Percentiles rank a stretch among this genome's conserved stretches.
These are phyloP conservation scores for Pleurozium schreberi DNA, from an alignment of 225 moss, liverwort and hornwort genomes.

Conservation along the genomic window DNA sequence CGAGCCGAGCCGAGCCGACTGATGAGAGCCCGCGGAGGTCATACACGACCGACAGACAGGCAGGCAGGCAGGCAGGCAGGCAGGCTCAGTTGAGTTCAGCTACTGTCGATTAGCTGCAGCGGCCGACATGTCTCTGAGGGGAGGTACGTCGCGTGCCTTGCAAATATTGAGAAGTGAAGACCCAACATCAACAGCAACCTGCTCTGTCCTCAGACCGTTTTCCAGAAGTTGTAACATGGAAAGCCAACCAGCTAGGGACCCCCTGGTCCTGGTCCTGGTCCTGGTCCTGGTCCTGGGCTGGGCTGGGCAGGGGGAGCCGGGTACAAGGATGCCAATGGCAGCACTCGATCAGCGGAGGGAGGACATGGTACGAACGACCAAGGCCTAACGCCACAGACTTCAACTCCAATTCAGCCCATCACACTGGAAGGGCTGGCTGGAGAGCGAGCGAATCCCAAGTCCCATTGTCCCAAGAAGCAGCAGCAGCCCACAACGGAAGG, in stretches of 20 bases:
- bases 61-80: neutral
- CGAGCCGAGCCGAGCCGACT: neutral
- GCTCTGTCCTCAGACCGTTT: constrained; percentile 27
- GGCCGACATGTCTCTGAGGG: neutral
- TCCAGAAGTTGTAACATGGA: neutral
- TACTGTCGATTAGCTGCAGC: neutral
- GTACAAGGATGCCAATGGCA: neutral
- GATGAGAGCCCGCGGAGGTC: neutral
- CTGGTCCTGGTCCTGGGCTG: neutral
- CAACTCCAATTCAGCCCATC: neutral
- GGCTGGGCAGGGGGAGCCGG: no score
- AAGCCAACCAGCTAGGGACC: constrained; percentile 12
- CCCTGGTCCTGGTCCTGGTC: neutral
- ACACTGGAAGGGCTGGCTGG: neutral
- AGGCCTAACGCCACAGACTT: neutral
- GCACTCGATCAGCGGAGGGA: neutral
- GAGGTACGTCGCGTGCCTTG: neutral
- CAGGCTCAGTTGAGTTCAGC: neutral
- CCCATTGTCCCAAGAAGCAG: no score
- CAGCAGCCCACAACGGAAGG: no score
- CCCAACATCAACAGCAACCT: constrained; percentile 9
- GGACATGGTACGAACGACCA: neutral
- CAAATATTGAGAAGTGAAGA: neutral
- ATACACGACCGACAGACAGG: neutral
- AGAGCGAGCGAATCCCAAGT: neutral